phyloP scores from a whole-genome alignment of 345 rosid species.

The Sisymbrium irio region DNA sequence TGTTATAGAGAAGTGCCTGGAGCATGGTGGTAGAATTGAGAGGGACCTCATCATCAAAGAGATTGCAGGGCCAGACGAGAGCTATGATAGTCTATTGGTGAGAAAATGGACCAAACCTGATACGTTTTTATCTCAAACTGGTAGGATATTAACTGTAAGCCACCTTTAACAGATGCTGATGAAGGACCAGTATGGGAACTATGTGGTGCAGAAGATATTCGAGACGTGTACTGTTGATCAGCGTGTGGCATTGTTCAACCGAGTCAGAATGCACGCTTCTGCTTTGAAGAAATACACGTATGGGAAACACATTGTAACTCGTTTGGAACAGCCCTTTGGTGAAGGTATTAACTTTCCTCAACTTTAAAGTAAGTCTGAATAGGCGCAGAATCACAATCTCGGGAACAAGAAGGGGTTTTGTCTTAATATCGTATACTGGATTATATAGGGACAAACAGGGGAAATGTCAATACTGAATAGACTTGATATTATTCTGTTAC shows the following conservation, averaged over 20 bases:
- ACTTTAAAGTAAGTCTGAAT: background rate
- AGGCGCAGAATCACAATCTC: background rate
- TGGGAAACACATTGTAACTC: constrained; percentile 73
- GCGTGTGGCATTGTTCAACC: constrained; percentile 40
- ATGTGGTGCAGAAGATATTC: constrained; percentile 69
- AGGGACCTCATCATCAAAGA: constrained; percentile 56
- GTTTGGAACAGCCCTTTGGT: constrained; percentile 55
- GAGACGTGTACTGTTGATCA: constrained; percentile 53
- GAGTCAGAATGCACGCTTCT: constrained; percentile 48
- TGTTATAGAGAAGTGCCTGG: constrained; percentile 70
- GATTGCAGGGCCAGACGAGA: constrained; percentile 51
- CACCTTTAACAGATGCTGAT: constrained; percentile 47
- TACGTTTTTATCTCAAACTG: background rate
- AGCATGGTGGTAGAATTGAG: constrained; percentile 48
- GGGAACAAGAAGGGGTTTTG: background rate
- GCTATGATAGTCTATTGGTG: constrained; percentile 57
- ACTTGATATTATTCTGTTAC: background rate
- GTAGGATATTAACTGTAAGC: constrained; percentile 10
- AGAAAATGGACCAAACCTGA: constrained; percentile 25
- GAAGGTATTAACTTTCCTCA: constrained; percentile 42
- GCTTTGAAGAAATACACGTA: constrained; percentile 76
- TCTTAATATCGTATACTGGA: background rate
- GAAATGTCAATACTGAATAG: background rate
- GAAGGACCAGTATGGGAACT: constrained; percentile 76
- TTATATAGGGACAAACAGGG: background rate